Conservation (phyloP, 345 rosid species). For the Populus euphratica region DNA sequence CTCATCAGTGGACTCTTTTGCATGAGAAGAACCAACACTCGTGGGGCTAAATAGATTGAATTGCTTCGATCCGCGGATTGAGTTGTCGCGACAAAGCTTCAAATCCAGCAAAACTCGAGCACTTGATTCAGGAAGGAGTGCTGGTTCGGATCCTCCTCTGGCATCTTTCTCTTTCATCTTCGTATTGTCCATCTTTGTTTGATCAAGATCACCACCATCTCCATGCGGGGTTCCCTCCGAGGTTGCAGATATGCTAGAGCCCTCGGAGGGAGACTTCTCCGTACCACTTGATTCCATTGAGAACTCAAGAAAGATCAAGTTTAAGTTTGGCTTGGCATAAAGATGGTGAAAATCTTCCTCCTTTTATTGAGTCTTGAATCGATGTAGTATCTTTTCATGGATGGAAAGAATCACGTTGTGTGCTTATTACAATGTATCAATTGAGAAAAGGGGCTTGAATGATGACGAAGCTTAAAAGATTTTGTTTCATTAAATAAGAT, state of each 20-base stretch:
- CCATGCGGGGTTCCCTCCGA: conserved; percentile 12
- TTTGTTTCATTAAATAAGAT: conserved; percentile 2
- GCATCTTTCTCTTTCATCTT: conserved; percentile 15
- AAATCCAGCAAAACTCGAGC: conserved; percentile 15
- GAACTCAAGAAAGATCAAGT: neutral
- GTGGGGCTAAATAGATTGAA: conserved; percentile 21
- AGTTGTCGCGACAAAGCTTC: conserved; percentile 20
- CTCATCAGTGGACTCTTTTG: neutral
- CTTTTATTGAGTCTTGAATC: conserved; percentile 17
- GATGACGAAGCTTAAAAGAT: conserved; percentile 9
- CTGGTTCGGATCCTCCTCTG: neutral
- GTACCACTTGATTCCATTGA: conserved; percentile 23
- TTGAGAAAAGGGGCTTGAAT: conserved; percentile 4
- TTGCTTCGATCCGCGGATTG: conserved; percentile 21
- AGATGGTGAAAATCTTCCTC: neutral
- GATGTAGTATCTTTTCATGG: conserved; percentile 20
- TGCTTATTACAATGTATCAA: conserved; percentile 8
- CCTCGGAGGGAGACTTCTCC: conserved; percentile 26
- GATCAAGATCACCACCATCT: neutral
- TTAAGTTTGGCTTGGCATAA: neutral
- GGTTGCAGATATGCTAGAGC: conserved; percentile 37
- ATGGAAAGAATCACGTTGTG: conserved; percentile 29
- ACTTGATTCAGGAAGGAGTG: neutral
- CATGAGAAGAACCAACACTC: conserved; percentile 2
- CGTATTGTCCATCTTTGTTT: neutral